Conservation (phyloP, 2,329 filamentous ascomycete genomes). For the Bipolaris oryzae region DNA sequence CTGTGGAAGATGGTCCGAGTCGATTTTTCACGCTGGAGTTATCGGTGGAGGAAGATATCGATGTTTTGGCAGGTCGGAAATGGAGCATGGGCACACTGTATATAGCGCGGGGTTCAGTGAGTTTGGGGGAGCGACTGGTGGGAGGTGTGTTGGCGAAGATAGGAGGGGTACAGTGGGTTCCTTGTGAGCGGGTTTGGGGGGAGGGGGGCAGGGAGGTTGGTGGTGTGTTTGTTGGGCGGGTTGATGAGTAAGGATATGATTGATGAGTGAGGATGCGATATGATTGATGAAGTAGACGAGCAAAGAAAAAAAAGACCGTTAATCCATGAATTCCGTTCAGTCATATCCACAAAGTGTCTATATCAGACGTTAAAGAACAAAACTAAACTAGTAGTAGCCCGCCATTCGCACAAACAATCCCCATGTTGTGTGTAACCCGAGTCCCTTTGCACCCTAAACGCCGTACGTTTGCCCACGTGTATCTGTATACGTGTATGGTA, state of each 20-base stretch:
- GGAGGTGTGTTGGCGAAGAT: constrained; percentile 12
- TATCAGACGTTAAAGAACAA: not conserved
- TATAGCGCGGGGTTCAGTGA: constrained; percentile 20
- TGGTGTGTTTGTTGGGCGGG: constrained; percentile 36
- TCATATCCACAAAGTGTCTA: not conserved
- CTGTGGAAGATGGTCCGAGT: too few species aligned
- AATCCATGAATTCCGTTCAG: not conserved
- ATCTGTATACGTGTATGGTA: constrained; percentile 1
- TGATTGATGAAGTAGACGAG: not conserved
- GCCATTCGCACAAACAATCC: not conserved
- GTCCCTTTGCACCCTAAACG: constrained; percentile 14
- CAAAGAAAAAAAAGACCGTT: not conserved
- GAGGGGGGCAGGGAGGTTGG: constrained; percentile 27
- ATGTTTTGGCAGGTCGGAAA: constrained; percentile 6
- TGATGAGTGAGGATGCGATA: constrained; percentile 13
- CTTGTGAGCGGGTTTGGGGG: constrained; percentile 43
- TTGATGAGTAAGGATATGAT: constrained; percentile 16
- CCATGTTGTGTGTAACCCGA: not conserved
- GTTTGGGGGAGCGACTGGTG: constrained; percentile 3
- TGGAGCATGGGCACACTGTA: constrained; percentile 36
- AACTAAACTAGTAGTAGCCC: too few species aligned
- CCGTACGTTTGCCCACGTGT: constrained; percentile 14
- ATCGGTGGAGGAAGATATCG: not conserved
- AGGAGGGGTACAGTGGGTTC: constrained; percentile 34
- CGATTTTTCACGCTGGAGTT: constrained; percentile 30